Evolutionary conservation across 2,329 filamentous ascomycete species (phyloP), one percentile per base, ranked within the genome.

Genomic region (Diaporthe helianthi): DNA sequence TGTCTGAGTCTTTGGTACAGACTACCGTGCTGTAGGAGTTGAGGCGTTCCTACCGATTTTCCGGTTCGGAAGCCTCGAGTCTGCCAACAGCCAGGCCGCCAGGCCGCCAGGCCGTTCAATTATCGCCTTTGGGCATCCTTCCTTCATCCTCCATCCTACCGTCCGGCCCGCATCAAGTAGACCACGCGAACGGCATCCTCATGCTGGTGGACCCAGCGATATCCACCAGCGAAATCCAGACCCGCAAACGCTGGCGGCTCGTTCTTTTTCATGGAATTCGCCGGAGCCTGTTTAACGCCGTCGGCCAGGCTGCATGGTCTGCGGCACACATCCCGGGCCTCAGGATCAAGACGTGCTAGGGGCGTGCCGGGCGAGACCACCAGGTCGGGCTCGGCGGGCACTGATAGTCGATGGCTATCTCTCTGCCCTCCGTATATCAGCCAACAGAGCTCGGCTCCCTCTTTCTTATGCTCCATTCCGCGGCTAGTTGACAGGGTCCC

Each of bases 241-340:
- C 15, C 26, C 8, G 17, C 51, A 3, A 55, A 9, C 9, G 29
- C 26, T 3, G 17, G 22, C 51, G 44, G 38, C 58, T 47, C 33
- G 58, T 22, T 26, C 41, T 53, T 17, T 22, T 31, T 22, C 26
- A 60, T 65, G 22, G 54, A 17, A 10, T n/a, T 31, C 41, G 38
- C 47, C 46, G 29, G 44, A 33, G 44, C 26, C 47, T 64, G 36
- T 22, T 65, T 53, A 22, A 65, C 33, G 60, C 66, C 69, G 60
- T 70, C 74, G 73, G 73, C 73, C 69, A 54, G 69, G 68, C 67
- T 70, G 67, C 69, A 65, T 65, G 54, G 46, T 54, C 55, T 38
- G 51, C 61, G 47, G 51, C 31, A 41, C 29, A 64, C 47, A 55
- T 41, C 29, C 46, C 46, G 46, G 29, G 33, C 33, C 54, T 46